Conservation (phyloP, 2,329 filamentous ascomycete genomes). For the Pyrenochaeta sp. region DNA sequence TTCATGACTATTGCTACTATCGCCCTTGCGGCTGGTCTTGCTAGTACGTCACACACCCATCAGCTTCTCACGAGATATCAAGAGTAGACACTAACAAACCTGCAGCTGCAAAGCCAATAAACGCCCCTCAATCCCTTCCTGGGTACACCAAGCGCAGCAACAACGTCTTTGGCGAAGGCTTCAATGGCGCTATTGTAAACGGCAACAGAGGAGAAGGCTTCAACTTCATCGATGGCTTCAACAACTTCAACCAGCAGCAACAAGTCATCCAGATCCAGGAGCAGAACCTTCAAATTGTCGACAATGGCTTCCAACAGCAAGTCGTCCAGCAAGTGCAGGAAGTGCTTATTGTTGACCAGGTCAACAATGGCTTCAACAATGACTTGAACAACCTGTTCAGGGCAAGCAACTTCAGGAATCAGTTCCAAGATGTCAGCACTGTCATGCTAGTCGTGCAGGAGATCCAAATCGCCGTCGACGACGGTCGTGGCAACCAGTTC, state of each 20-base stretch:
- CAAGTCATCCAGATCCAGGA: slow-evolving; percentile 40
- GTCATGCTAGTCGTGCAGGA: slow-evolving; percentile 43
- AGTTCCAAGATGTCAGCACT: slow-evolving; percentile 27
- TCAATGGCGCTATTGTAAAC: slow-evolving; percentile 25
- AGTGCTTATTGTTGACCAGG: slow-evolving; percentile 38
- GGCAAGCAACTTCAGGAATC: slow-evolving; percentile 34
- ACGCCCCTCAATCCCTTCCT: slow-evolving; percentile 20
- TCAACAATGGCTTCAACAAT: slow-evolving; percentile 40
- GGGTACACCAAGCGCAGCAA: slow-evolving; percentile 23
- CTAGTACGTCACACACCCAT: slow-evolving; percentile 30
- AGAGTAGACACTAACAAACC: slow-evolving; percentile 16
- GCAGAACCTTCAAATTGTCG: slow-evolving; percentile 34
- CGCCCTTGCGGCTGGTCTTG: slow-evolving; percentile 44
- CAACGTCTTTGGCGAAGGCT: slow-evolving; percentile 4
- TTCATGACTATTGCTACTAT: slow-evolving; percentile 35
- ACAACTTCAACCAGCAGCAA: slow-evolving; percentile 41
- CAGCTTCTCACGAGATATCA: too few relatives aligned
- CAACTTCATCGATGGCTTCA: slow-evolving; percentile 43
- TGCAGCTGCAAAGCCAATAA: slow-evolving; percentile 39
- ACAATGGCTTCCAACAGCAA: slow-evolving; percentile 33
- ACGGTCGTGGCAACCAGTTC: slow-evolving; percentile 33
- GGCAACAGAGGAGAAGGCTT: slow-evolving; percentile 31
- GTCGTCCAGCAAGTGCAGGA: slow-evolving; percentile 39
- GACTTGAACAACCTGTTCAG: slow-evolving; percentile 44
- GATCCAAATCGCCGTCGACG: slow-evolving; percentile 37